Evolutionary conservation across 306 rosid species (phyloP).

Genomic region (Neltuma alba): DNA sequence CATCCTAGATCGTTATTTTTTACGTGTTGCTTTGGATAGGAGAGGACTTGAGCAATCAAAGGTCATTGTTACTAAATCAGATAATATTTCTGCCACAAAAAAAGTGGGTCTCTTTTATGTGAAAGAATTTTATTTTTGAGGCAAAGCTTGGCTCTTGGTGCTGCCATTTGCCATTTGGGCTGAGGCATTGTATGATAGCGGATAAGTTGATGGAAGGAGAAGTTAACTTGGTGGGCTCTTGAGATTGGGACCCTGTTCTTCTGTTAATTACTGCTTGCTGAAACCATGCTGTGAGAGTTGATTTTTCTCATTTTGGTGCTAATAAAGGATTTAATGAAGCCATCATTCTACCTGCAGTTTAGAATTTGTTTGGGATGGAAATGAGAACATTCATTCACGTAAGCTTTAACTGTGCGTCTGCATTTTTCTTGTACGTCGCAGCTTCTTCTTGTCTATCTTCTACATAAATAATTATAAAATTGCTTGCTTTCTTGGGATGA

Average conservation of each 20-base stretch:
- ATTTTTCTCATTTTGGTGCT: neutral
- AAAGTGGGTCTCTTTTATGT: neutral
- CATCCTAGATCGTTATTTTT: neutral
- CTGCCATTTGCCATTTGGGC: neutral
- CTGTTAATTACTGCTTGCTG: neutral
- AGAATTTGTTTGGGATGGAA: neutral
- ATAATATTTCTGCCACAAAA: neutral
- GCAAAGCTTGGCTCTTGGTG: neutral
- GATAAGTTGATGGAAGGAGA: neutral
- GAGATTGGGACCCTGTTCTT: neutral
- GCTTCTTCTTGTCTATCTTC: neutral
- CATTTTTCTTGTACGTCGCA: neutral
- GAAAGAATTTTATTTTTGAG: neutral
- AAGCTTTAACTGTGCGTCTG: neutral
- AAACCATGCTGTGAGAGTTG: neutral
- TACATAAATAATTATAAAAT: neutral
- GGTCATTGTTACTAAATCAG: neutral
- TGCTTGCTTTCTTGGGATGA: neutral
- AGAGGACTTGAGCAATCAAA: neutral
- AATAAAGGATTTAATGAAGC: neutral
- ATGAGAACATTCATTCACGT: neutral
- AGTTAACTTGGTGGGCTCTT: neutral
- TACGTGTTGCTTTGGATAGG: neutral
- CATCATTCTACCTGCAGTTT: neutral
- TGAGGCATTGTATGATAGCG: too few relatives aligned